Percentiles rank a stretch among this genome's conserved stretches.
These are phyloP conservation scores for Trichoderma sp. DNA, from an alignment of 2,329 filamentous ascomycete species.

Conservation along the genomic window DNA sequence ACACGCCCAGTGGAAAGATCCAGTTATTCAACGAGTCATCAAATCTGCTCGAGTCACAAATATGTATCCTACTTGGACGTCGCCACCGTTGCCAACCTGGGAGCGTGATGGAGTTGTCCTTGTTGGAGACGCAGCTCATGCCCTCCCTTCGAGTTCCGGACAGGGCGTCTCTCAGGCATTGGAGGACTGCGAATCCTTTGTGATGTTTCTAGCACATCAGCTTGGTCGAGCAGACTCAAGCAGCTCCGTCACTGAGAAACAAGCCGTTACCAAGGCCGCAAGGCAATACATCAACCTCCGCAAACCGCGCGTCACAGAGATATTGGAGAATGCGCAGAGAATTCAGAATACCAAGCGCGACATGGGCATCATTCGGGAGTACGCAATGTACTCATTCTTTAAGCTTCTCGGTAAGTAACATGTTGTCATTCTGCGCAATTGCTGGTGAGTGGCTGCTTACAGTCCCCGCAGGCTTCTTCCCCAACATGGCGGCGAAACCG, in stretches of 20 bases:
- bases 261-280: constrained; percentile 22
- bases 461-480: constrained; percentile 22
- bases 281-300: constrained; percentile 25
- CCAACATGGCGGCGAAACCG: constrained; percentile 15
- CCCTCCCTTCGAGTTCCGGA: constrained; percentile 25
- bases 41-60: constrained; percentile 15
- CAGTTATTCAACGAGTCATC: constrained; percentile 23
- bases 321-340: constrained; percentile 20
- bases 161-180: constrained; percentile 26
- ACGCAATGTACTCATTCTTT: constrained; percentile 25
- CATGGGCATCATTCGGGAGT: constrained; percentile 23
- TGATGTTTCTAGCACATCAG: constrained; percentile 23
- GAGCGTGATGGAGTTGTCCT: constrained; percentile 26
- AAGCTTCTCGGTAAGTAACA: constrained; percentile 23
- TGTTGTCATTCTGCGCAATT: not conserved
- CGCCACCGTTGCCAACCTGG: constrained; percentile 25
- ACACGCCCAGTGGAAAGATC: constrained; percentile 24
- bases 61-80: constrained; percentile 28
- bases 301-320: constrained; percentile 23
- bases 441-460: not conserved
- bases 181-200: constrained; percentile 25
- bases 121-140: constrained; percentile 27
- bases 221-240: not conserved
- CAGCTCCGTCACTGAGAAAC: constrained; percentile 2
- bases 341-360: constrained; percentile 24